phyloP scores from a whole-genome alignment of 2,329 filamentous ascomycete genomes.

The Fusarium dlaminii region DNA sequence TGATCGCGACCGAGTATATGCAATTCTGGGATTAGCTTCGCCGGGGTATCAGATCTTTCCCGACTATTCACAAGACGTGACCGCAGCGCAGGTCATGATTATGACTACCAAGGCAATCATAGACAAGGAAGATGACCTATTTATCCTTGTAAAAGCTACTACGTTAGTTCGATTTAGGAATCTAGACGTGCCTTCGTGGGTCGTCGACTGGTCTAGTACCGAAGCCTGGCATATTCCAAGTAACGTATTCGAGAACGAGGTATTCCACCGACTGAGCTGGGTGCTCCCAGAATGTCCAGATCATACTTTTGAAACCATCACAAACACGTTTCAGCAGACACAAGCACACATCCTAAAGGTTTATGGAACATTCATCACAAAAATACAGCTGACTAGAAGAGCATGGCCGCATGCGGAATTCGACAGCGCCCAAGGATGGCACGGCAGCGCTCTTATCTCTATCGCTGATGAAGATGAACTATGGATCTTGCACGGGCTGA shows the following conservation, averaged over 20 bases:
- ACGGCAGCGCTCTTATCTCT: accelerated
- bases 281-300: no score
- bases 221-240: no score
- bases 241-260: no score
- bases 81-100: accelerated
- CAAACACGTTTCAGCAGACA: accelerated
- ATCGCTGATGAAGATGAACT: accelerated
- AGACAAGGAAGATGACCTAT: accelerated
- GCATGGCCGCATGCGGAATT: accelerated
- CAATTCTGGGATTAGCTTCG: accelerated
- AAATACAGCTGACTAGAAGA: accelerated
- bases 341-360: accelerated
- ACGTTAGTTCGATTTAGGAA: accelerated
- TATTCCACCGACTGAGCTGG: no score
- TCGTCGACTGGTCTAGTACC: accelerated
- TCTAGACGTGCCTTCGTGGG: not conserved
- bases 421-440: not conserved
- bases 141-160: accelerated
- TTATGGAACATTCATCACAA: not conserved
- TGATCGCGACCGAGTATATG: not conserved
- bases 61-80: accelerated
- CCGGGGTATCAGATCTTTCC: accelerated
- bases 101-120: not conserved
- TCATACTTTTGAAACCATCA: accelerated
- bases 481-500: accelerated